Percentiles rank a stretch among this genome's conserved stretches.
These are phyloP conservation scores for Apophysomyces ossiformis DNA, from an alignment of 371 early-diverging fungal species.

Conservation along the genomic window DNA sequence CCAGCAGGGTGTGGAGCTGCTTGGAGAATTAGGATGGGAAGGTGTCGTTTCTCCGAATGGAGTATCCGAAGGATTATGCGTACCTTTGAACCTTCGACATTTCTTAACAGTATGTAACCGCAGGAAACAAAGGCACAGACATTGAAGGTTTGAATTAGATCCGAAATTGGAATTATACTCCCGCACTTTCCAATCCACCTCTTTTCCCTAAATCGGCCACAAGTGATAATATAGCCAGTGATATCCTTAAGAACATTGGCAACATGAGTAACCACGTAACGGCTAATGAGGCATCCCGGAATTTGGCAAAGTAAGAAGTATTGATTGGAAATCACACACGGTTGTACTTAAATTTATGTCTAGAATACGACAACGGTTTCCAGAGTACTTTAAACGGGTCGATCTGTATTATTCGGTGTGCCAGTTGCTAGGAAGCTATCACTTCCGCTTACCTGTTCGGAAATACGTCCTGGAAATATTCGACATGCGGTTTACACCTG, in stretches of 20 bases:
- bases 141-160: constrained; percentile 41
- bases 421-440: constrained; percentile 68
- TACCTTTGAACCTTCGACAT: constrained; percentile 64
- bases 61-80: constrained; percentile 64
- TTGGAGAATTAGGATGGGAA: constrained; percentile 83
- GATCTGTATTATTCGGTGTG: constrained; percentile 68
- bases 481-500: constrained; percentile 64
- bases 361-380: constrained; percentile 51
- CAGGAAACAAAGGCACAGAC: not conserved
- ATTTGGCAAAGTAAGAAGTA: constrained; percentile 59
- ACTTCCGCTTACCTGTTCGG: constrained; percentile 77
- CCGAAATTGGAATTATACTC: constrained; percentile 63
- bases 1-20: constrained; percentile 68
- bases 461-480: constrained; percentile 83
- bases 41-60: constrained; percentile 62
- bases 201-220: constrained; percentile 44
- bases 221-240: constrained; percentile 59
- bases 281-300: constrained; percentile 78
- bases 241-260: constrained; percentile 76
- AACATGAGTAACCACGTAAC: constrained; percentile 88
- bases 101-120: constrained; percentile 61
- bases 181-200: constrained; percentile 53
- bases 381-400: constrained; percentile 62
- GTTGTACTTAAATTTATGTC: not conserved
- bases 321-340: not conserved